These are phyloP conservation scores for Huntiella moniliformis DNA, from an alignment of 2,329 filamentous ascomycete genomes.

Conservation along the genomic window DNA sequence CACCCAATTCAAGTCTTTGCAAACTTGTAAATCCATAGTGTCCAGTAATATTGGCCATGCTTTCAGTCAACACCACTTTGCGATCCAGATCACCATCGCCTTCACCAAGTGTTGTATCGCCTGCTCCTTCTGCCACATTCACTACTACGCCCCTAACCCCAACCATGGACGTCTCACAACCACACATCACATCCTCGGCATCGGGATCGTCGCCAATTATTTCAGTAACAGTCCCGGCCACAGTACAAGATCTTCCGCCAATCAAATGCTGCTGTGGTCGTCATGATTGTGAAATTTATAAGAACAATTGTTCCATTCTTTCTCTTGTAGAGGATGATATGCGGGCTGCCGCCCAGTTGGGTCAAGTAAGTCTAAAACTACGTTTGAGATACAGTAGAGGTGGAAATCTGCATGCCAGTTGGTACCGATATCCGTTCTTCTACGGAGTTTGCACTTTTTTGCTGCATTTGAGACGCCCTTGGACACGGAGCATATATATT, in stretches of 20 bases:
- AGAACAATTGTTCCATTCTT: constrained; percentile 60
- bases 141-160: constrained; percentile 6
- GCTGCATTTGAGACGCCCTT: too few species aligned
- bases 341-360: constrained; percentile 65
- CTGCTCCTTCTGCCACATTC: constrained; percentile 5
- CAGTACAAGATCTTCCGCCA: constrained; percentile 16
- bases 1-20: not conserved
- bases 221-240: not conserved
- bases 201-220: not conserved
- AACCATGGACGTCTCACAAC: constrained; percentile 1
- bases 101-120: constrained; percentile 3
- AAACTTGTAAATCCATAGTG: constrained; percentile 1
- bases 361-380: constrained; percentile 52
- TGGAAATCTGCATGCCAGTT: too few species aligned
- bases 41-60: constrained; percentile 1
- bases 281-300: constrained; percentile 58
- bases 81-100: constrained; percentile 7
- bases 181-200: not conserved
- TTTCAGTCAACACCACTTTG: not conserved
- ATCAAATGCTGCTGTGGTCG: constrained; percentile 73
- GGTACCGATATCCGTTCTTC: too few species aligned
- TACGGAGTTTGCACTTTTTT: too few species aligned
- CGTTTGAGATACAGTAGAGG: too few species aligned
- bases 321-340: constrained; percentile 76
- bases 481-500: too few species aligned